Evolutionary conservation across 2,329 filamentous ascomycete genomes (phyloP), one percentile per base, ranked within the genome.

Genomic region (Trichoderma polysporum): DNA sequence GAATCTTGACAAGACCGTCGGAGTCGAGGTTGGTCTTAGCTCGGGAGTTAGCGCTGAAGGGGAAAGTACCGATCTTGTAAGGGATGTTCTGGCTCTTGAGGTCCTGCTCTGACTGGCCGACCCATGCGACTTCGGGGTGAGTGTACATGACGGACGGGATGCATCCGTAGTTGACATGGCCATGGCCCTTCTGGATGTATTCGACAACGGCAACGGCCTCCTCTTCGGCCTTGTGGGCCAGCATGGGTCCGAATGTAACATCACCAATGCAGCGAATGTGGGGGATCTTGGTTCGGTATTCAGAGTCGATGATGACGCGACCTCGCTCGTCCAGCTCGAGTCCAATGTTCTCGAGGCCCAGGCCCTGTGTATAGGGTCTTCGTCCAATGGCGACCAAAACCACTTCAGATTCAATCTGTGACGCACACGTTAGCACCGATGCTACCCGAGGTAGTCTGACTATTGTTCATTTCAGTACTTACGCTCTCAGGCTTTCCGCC

Each of bases 131-230:
- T 81, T 99, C 95, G 37, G 95, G 95, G 84, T 97, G 91, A 12
- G 95, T 98, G 88, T 99, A 99, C 95, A 99, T 99, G 83, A 99
- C 95, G 37, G 92, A 95, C 71, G 95, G 95, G 77, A 99, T 99
- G 80, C 91, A 92, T 76, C 89, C 92, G 83, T 99, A 99, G 90
- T 99, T 99, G 82, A 99, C 95, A 81, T 99, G 95, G 68, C 95
- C 95, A 81, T 96, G 91, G 72, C 93, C 93, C 86, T 98, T 98
- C 84, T 92, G 94, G 82, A 99, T 95, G 85, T 93, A 98, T 82
- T 99, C 95, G 70, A 98, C 86, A 67, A 90, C 94, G 35, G 95
- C 95, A 70, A 98, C 94, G 68, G 88, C 95, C 83, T 99, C 95
- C 83, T 99, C 95, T 83, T 99, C 95, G 60, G 95, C 95, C 88